Evolutionary conservation across 2,329 filamentous ascomycete species (phyloP).

Genomic region (Periconia macrospinosa): DNA sequence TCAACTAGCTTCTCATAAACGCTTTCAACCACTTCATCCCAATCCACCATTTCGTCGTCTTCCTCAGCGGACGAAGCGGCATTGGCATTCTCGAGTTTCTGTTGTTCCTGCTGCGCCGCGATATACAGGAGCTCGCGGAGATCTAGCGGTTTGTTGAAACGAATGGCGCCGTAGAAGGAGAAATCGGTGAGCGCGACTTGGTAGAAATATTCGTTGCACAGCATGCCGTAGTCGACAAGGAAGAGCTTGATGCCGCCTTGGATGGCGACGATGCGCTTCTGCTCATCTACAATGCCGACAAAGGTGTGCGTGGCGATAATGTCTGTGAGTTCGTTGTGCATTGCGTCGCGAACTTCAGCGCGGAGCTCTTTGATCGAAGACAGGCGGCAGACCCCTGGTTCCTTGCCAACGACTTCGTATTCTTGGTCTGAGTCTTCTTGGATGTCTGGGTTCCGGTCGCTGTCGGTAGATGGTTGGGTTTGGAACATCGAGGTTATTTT

Average conservation of each 20-base stretch:
- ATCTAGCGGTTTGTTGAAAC: conserved; percentile 74
- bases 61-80: conserved; percentile 33
- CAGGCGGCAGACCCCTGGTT: conserved; percentile 71
- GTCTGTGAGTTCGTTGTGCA: conserved; percentile 85
- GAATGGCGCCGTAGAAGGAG: conserved; percentile 86
- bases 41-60: conserved; percentile 59
- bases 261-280: conserved; percentile 83
- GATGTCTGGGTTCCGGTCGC: conserved; percentile 11
- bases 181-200: conserved; percentile 94
- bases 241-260: conserved; percentile 92
- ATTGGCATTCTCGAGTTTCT: conserved; percentile 40
- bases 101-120: conserved; percentile 71
- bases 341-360: conserved; percentile 74
- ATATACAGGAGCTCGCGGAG: conserved; percentile 72
- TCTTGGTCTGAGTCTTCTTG: conserved; percentile 56
- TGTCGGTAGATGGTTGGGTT: conserved; percentile 48
- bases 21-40: conserved; percentile 65
- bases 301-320: conserved; percentile 88
- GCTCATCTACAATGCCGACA: conserved; percentile 88
- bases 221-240: conserved; percentile 87
- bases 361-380: conserved; percentile 86
- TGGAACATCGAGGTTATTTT: conserved; percentile 97
- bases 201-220: conserved; percentile 88
- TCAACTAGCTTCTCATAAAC: conserved; percentile 72
- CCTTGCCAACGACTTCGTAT: conserved; percentile 73